phyloP scores from a whole-genome alignment of 1,284 basidiomycete genomes.

The Sanghuangporus baumii region DNA sequence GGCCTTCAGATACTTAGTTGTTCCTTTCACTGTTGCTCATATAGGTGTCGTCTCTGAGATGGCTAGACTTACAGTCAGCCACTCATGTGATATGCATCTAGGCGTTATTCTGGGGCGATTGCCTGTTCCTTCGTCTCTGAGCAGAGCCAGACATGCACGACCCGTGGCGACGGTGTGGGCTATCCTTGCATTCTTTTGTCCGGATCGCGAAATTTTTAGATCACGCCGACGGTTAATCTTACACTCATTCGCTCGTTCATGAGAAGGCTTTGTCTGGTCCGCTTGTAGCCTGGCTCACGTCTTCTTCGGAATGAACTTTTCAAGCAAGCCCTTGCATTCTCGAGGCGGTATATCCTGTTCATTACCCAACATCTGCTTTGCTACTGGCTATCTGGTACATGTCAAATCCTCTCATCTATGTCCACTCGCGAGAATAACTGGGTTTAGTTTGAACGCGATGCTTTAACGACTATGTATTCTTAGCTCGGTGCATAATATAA shows the following conservation, averaged over 20 bases:
- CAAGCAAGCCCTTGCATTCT: not conserved
- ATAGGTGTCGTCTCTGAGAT: too few species aligned
- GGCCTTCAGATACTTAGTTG: too few species aligned
- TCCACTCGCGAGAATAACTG: not conserved
- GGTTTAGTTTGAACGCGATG: not conserved
- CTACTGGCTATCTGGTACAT: not conserved
- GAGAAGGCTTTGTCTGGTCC: not conserved
- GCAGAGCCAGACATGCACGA: not conserved
- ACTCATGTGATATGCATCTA: too few species aligned
- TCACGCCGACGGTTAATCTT: not conserved
- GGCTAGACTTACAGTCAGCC: too few species aligned
- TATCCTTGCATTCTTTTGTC: not conserved
- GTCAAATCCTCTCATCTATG: not conserved
- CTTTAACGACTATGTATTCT: not conserved
- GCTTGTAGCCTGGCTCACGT: not conserved
- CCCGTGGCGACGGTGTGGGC: not conserved
- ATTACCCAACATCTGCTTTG: not conserved
- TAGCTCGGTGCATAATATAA: not conserved
- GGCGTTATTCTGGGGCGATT: not conserved
- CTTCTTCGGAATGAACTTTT: not conserved
- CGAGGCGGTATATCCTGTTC: not conserved
- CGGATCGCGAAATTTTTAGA: not conserved
- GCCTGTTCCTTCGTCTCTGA: not conserved
- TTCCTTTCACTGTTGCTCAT: too few species aligned
- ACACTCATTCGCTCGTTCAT: not conserved